These are phyloP conservation scores for Fusarium subtropicale DNA, from an alignment of 2,329 filamentous ascomycete genomes.

Conservation along the genomic window DNA sequence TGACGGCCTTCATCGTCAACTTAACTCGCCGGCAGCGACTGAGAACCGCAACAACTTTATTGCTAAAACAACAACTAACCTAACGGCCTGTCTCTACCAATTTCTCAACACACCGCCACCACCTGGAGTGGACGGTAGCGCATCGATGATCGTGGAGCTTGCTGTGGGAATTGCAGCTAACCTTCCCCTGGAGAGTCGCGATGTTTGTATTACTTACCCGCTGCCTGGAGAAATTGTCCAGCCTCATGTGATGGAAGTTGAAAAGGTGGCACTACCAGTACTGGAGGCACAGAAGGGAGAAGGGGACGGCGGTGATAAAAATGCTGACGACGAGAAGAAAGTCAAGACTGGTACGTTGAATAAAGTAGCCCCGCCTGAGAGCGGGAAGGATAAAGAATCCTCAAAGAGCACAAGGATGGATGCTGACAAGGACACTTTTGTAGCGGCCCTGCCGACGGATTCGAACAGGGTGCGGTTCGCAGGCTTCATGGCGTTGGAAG, in stretches of 20 bases:
- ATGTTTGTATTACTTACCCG: slow-evolving; percentile 89
- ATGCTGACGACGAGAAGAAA: slow-evolving; percentile 59
- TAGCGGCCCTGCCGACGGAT: slow-evolving; percentile 58
- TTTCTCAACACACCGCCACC: slow-evolving; percentile 82
- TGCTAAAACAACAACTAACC: slow-evolving; percentile 73
- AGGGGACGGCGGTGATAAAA: slow-evolving; percentile 57
- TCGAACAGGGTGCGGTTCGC: slow-evolving; percentile 75
- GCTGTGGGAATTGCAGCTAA: slow-evolving; percentile 88
- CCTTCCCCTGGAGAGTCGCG: slow-evolving; percentile 88
- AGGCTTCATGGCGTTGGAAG: slow-evolving; percentile 79
- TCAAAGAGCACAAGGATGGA: slow-evolving; percentile 45
- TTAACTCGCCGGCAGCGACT: slow-evolving; percentile 73
- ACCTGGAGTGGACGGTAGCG: slow-evolving; percentile 84
- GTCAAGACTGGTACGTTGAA: slow-evolving; percentile 61
- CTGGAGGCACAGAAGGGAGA: slow-evolving; percentile 61
- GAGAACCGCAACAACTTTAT: slow-evolving; percentile 77
- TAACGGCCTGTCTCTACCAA: slow-evolving; percentile 77
- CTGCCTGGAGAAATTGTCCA: slow-evolving; percentile 78
- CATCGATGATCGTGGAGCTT: slow-evolving; percentile 92
- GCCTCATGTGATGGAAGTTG: slow-evolving; percentile 84
- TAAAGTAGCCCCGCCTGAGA: slow-evolving; percentile 31
- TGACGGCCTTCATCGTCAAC: slow-evolving; percentile 82
- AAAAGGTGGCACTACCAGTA: slow-evolving; percentile 75
- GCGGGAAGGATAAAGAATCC: slow-evolving; percentile 45
- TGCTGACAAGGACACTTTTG: slow-evolving; percentile 56